Base-by-base conservation (phyloP, 2,329 filamentous ascomycete species). In the Ceratocystis lukuohia region DNA sequence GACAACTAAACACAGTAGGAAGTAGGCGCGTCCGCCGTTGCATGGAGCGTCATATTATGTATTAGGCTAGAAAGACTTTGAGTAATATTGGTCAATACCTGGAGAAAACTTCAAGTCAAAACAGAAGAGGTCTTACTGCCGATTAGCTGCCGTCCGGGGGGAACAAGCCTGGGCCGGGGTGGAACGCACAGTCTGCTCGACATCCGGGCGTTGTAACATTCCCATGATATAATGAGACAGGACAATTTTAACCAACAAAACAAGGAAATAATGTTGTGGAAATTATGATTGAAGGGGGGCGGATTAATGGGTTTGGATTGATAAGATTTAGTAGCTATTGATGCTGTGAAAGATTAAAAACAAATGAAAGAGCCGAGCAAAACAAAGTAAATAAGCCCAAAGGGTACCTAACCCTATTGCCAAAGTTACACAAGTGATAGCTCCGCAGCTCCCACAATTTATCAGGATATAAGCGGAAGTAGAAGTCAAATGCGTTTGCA, bases 1-100 rank as follows among this genome's bases (percentile, higher is more conserved):
- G 48, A 53, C 48, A 53, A 53, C 48, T 53, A 53, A 25, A 25
- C 48, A 53, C 48, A 25, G 48, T 53, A 53, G 48, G 48, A 53
- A 53, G 7, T 53, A 15, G 48, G 48, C 2, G 48, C 48, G 20
- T 53, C 48, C 8, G 48, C 25, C 8, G 20, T 53, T 53, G 22
- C 8, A 25, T 25, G 48, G 48, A 53, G 48, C 20, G 20, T 53
- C 48, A 53, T 53, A 25, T 53, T 53, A 15, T 53, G 48, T 53
- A 53, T 53, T 2, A 53, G 20, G 5, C 48, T 53, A 53, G 48
- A 53, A 12, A 53, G 48, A 53, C 48, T 53, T 53, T 20, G 25
- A 28, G 20, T 1, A 25, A 17, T 8, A 12, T 53, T 53, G 25
- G 20, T 15, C 8, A 17, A 25, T 53, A 15, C 20, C 20, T 7